phyloP scores from a whole-genome alignment of 1,284 basidiomycete genomes.

The Ceratobasidium sp. region DNA sequence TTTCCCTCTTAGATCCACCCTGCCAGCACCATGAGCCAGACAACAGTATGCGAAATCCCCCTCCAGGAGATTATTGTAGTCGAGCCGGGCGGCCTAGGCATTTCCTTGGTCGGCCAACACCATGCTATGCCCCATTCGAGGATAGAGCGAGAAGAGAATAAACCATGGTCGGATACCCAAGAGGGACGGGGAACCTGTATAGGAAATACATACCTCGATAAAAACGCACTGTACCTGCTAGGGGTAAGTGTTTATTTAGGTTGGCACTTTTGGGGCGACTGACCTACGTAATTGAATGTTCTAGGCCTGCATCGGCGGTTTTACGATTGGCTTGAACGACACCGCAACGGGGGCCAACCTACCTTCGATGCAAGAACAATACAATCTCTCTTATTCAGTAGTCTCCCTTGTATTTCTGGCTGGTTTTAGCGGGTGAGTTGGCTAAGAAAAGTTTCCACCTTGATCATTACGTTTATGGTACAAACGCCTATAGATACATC shows the following conservation, averaged over 20 bases:
- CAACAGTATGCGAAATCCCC: constrained; percentile 7
- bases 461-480: too few relatives aligned
- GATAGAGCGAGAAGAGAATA: background rate
- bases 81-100: background rate
- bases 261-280: background rate
- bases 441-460: background rate
- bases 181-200: background rate
- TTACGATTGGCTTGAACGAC: constrained; percentile 15
- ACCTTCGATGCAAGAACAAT: constrained; percentile 30
- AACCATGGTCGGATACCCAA: too few relatives aligned
- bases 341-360: constrained; percentile 39
- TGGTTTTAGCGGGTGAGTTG: constrained; percentile 24
- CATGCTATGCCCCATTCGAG: background rate
- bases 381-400: constrained; percentile 30
- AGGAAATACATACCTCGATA: background rate
- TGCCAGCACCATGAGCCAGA: constrained; percentile 23
- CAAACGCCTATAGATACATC: constrained; percentile 3
- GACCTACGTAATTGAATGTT: background rate
- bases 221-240: constrained; percentile 4
- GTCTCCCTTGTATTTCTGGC: constrained; percentile 37
- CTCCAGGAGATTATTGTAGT: constrained; percentile 13
- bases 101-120: background rate
- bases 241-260: constrained; percentile 7
- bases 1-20: background rate
- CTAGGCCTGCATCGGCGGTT: constrained; percentile 35